These are phyloP conservation scores for Petunia axillaris DNA, from an alignment of 257 asterid species.

Conservation along the genomic window DNA sequence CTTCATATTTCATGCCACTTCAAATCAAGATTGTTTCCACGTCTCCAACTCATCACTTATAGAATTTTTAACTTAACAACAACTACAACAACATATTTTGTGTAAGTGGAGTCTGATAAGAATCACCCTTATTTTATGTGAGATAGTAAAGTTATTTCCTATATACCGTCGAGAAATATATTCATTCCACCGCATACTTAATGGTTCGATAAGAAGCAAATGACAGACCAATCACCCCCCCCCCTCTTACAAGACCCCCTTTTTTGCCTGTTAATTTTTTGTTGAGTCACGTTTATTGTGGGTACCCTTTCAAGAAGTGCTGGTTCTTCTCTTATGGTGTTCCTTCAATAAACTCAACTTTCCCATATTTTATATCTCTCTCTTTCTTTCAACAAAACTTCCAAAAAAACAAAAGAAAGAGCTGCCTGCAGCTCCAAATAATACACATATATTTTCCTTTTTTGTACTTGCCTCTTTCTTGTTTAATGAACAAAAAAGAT, in stretches of 20 bases:
- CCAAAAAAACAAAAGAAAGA: background rate
- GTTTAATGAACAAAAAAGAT: conserved; percentile 22
- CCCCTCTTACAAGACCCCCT: background rate
- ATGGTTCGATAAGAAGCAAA: conserved; percentile 1
- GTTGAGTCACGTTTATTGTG: conserved; percentile 37
- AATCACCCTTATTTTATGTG: too few relatives aligned
- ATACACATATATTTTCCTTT: conserved; percentile 23
- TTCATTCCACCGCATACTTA: too few relatives aligned
- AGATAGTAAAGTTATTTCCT: too few relatives aligned
- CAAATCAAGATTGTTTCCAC: background rate
- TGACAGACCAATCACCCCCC: background rate
- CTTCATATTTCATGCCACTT: background rate
- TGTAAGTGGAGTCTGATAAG: too few relatives aligned
- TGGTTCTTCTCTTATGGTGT: conserved; percentile 25
- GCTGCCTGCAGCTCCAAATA: background rate
- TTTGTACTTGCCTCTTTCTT: conserved; percentile 26
- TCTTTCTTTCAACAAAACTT: conserved; percentile 25
- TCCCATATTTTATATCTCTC: conserved; percentile 4
- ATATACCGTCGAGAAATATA: too few relatives aligned
- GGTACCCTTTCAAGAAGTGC: conserved; percentile 27
- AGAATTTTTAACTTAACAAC: too few relatives aligned
- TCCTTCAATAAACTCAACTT: conserved; percentile 22
- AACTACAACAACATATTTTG: too few relatives aligned
- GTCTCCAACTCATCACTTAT: too few relatives aligned
- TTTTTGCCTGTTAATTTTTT: conserved; percentile 25